These are phyloP conservation scores for Rubroshorea leprosula DNA, from an alignment of 345 rosid species.

Conservation along the genomic window DNA sequence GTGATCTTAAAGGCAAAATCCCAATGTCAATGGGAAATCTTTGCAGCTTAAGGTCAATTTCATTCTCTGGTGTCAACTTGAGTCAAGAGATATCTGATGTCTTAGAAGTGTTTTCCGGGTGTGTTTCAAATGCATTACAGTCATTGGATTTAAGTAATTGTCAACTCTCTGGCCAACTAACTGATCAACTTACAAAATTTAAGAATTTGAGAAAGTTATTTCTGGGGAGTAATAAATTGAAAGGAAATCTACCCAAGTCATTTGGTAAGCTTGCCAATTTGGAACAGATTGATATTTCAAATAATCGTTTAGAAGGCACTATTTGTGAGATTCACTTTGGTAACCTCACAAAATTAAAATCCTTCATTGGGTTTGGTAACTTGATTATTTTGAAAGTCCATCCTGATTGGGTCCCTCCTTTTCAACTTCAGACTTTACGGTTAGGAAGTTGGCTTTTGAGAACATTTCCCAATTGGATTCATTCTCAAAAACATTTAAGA, in stretches of 20 bases:
- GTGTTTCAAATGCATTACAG: neutral
- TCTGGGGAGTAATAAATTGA: slow-evolving; percentile 17
- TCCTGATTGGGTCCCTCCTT: slow-evolving; percentile 21
- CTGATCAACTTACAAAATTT: too few species aligned
- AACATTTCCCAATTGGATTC: slow-evolving; percentile 28
- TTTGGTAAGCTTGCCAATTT: too few species aligned
- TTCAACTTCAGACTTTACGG: neutral
- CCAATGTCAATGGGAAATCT: too few species aligned
- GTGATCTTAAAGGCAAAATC: too few species aligned
- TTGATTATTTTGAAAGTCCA: slow-evolving; percentile 14
- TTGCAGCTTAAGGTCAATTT: too few species aligned
- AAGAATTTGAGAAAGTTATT: slow-evolving; percentile 17
- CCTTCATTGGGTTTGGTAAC: slow-evolving; percentile 4
- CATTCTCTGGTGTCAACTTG: too few species aligned
- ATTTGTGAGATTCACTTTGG: slow-evolving; percentile 20
- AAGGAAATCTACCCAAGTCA: slow-evolving; percentile 19
- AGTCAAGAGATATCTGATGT: too few species aligned
- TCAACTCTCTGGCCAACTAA: too few species aligned
- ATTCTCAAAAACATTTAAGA: slow-evolving; percentile 8
- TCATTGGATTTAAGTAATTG: neutral
- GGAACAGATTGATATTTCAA: too few species aligned
- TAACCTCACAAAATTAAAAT: slow-evolving; percentile 7
- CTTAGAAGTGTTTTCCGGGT: too few species aligned
- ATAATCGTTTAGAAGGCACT: slow-evolving; percentile 23
- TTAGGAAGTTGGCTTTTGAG: slow-evolving; percentile 10